These are phyloP conservation scores for Picochlorum sp. DNA, from an alignment of 139 green algal genomes.

Conservation along the genomic window DNA sequence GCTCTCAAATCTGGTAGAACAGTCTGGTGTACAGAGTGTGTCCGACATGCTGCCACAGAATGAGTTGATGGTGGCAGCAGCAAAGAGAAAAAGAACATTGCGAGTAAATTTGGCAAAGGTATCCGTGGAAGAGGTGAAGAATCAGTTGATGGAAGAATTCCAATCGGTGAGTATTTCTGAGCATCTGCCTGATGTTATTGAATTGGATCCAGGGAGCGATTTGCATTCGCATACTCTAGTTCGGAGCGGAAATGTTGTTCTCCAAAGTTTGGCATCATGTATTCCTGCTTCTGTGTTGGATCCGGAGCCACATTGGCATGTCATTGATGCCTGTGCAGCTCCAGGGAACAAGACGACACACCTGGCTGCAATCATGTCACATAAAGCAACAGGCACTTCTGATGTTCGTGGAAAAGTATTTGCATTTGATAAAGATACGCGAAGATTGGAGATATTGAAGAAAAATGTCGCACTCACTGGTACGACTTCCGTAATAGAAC, in stretches of 20 bases:
- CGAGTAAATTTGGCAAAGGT: constrained; percentile 71
- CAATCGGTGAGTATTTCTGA: background rate
- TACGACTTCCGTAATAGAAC: constrained; percentile 32
- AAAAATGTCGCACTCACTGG: constrained; percentile 48
- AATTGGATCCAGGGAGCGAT: constrained; percentile 73
- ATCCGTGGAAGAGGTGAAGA: constrained; percentile 42
- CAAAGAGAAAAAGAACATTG: constrained; percentile 37
- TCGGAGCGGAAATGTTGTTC: constrained; percentile 51
- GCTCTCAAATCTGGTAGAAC: constrained; percentile 23
- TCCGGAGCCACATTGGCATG: constrained; percentile 61
- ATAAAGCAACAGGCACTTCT: constrained; percentile 24
- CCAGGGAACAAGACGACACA: constrained; percentile 99
- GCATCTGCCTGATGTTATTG: constrained; percentile 72
- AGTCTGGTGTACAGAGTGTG: constrained; percentile 5
- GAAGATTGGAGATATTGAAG: constrained; percentile 57
- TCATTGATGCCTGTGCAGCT: constrained; percentile 90
- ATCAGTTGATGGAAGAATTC: constrained; percentile 32
- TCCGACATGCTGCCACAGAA: constrained; percentile 20
- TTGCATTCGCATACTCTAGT: constrained; percentile 85
- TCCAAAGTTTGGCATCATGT: constrained; percentile 79
- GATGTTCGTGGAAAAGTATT: constrained; percentile 43
- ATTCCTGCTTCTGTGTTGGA: constrained; percentile 75
- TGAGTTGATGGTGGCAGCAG: background rate
- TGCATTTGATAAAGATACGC: constrained; percentile 77
- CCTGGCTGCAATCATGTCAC: constrained; percentile 39